Evolutionary conservation across 1,139 yeast genomes (phyloP).

Genomic region (Candida anutae): DNA sequence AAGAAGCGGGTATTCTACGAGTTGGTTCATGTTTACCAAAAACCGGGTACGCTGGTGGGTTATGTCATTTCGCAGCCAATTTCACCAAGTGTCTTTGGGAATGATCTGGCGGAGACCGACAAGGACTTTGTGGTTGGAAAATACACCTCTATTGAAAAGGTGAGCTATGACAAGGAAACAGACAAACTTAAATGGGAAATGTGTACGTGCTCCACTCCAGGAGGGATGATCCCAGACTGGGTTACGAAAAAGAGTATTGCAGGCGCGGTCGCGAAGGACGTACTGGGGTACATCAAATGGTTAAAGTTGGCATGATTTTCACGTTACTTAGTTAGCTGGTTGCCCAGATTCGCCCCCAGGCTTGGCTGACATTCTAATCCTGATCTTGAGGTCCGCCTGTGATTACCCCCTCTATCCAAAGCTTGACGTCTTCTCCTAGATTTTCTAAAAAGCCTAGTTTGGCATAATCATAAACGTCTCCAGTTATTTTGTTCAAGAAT

Average conservation of each 20-base stretch:
- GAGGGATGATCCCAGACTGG: slow-evolving; percentile 62
- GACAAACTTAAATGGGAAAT: slow-evolving; percentile 50
- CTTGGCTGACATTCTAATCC: no score
- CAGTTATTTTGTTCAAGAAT: slow-evolving; percentile 12
- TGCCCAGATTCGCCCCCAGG: no score
- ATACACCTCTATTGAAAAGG: slow-evolving; percentile 55
- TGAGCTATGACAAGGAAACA: slow-evolving; percentile 30
- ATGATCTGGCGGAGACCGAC: slow-evolving; percentile 5
- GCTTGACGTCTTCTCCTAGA: slow-evolving; percentile 37
- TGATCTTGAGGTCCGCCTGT: no score
- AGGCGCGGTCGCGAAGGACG: slow-evolving; percentile 57
- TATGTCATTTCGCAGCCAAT: slow-evolving; percentile 48
- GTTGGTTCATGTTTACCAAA: slow-evolving; percentile 40
- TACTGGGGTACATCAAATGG: slow-evolving; percentile 56
- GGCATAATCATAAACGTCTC: slow-evolving; percentile 19
- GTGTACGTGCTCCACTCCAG: slow-evolving; percentile 59
- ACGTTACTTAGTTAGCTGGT: no score
- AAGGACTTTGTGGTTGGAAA: slow-evolving; percentile 27
- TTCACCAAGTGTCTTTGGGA: slow-evolving; percentile 14
- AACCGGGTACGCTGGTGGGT: slow-evolving; percentile 24
- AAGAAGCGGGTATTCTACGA: slow-evolving; percentile 49
- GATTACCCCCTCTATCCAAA: slow-evolving; percentile 30
- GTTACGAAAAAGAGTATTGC: slow-evolving; percentile 49
- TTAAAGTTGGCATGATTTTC: no score
- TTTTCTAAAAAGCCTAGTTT: slow-evolving; percentile 34